These are phyloP conservation scores for Arachis hypogaea DNA, from an alignment of 306 rosid genomes.

Conservation along the genomic window DNA sequence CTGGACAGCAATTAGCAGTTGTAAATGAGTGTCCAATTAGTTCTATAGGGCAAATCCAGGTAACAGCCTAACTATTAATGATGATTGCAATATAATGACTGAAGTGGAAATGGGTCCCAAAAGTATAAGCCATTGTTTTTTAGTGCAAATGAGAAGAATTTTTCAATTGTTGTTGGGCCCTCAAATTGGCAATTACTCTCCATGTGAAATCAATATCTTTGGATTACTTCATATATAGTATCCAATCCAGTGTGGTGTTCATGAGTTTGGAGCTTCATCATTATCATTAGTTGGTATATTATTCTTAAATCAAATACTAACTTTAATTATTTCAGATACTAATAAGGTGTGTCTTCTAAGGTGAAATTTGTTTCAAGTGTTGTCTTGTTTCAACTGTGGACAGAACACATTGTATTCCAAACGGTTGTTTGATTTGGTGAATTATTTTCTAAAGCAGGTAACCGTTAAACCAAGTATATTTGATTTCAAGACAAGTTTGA, in stretches of 20 bases:
- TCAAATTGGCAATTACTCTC: not conserved
- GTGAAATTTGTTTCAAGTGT: slow-evolving; percentile 38
- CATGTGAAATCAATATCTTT: slow-evolving; percentile 6
- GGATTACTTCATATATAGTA: not conserved
- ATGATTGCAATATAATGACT: slow-evolving; percentile 13
- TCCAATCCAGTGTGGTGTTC: too few relatives aligned
- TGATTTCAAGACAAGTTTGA: slow-evolving; percentile 27
- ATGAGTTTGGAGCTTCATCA: too few relatives aligned
- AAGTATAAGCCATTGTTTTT: not conserved
- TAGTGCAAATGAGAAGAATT: not conserved
- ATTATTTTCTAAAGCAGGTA: slow-evolving; percentile 26
- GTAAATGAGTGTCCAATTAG: not conserved
- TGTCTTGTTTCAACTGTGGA: slow-evolving; percentile 31
- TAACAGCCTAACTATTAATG: not conserved
- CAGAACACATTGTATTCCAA: not conserved
- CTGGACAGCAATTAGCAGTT: slow-evolving; percentile 24
- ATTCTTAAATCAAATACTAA: not conserved
- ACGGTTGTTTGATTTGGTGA: slow-evolving; percentile 35
- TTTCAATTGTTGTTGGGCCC: slow-evolving; percentile 1
- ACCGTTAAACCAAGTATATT: slow-evolving; percentile 23
- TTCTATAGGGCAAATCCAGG: not conserved
- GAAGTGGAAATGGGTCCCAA: slow-evolving; percentile 35
- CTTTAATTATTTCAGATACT: slow-evolving; percentile 11
- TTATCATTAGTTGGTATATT: not conserved
- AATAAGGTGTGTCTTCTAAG: slow-evolving; percentile 44